Evolutionary conservation across 352 stramenopile species (phyloP).

Genomic region (Pythium scleroteichum): DNA sequence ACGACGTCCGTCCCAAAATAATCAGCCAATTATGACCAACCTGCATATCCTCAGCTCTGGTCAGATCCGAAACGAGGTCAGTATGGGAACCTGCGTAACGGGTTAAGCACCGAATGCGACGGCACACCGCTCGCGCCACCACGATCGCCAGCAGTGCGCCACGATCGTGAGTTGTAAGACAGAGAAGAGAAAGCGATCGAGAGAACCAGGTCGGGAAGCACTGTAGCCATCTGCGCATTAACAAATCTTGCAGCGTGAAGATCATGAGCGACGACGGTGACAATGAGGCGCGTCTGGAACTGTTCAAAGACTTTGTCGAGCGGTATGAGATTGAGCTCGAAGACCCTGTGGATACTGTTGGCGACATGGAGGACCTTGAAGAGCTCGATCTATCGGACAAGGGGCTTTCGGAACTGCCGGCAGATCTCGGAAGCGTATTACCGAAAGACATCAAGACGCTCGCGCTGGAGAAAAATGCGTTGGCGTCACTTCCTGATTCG

Average conservation of each 20-base stretch:
- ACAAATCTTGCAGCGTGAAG: neutral
- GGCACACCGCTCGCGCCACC: constrained; percentile 9
- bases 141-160: constrained; percentile 13
- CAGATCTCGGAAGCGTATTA: constrained; percentile 49
- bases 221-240: constrained; percentile 16
- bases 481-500: constrained; percentile 49
- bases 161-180: neutral
- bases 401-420: constrained; percentile 55
- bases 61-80: constrained; percentile 6
- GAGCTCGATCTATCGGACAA: constrained; percentile 87
- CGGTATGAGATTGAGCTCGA: constrained; percentile 74
- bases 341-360: constrained; percentile 54
- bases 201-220: neutral
- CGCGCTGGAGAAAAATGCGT: constrained; percentile 78
- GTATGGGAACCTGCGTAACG: neutral
- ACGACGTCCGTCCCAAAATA: no score
- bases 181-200: neutral
- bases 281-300: constrained; percentile 36
- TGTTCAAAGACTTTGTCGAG: constrained; percentile 62
- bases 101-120: constrained; percentile 13
- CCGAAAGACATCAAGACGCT: constrained; percentile 71
- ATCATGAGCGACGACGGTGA: constrained; percentile 57
- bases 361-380: constrained; percentile 71
- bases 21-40: no score
- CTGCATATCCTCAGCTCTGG: no score